A percentile compares a stretch with the other conserved stretches of the same genome.
phyloP scores from a whole-genome alignment of 768 basidiomycete species.

The Auricularia auricula-judae region DNA sequence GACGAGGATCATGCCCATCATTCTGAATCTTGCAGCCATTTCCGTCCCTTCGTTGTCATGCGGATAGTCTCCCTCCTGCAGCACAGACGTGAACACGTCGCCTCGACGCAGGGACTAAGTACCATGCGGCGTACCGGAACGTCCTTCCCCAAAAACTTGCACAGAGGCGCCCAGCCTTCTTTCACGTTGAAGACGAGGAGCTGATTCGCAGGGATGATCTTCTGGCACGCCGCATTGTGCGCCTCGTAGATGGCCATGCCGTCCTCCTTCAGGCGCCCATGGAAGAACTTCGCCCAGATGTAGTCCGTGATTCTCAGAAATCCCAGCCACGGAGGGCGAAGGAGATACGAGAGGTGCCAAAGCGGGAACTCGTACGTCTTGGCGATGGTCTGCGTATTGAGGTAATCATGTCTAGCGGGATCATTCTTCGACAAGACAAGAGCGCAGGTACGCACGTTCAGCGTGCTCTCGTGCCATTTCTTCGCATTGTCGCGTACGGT shows the following conservation, averaged over 20 bases:
- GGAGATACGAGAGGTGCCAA: background rate
- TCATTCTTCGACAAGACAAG: background rate
- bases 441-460: background rate
- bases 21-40: no score
- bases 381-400: background rate
- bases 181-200: slow-evolving; percentile 3
- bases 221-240: background rate
- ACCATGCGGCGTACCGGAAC: slow-evolving; percentile 1
- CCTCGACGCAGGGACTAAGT: background rate
- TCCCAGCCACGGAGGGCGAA: background rate
- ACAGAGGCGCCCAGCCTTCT: slow-evolving; percentile 3
- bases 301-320: background rate
- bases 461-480: background rate
- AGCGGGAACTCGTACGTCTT: background rate
- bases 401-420: background rate
- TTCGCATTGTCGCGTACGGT: background rate
- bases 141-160: background rate
- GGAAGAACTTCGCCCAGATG: background rate
- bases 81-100: background rate
- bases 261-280: background rate
- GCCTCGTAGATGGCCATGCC: background rate
- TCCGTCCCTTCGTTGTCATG: no score
- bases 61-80: no score
- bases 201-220: background rate
- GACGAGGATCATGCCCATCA: no score